A percentile compares a stretch with the other conserved stretches of the same genome.
Evolutionary conservation across 1,139 yeast species (phyloP).

Genomic region (Wickerhamomyces sp.): DNA sequence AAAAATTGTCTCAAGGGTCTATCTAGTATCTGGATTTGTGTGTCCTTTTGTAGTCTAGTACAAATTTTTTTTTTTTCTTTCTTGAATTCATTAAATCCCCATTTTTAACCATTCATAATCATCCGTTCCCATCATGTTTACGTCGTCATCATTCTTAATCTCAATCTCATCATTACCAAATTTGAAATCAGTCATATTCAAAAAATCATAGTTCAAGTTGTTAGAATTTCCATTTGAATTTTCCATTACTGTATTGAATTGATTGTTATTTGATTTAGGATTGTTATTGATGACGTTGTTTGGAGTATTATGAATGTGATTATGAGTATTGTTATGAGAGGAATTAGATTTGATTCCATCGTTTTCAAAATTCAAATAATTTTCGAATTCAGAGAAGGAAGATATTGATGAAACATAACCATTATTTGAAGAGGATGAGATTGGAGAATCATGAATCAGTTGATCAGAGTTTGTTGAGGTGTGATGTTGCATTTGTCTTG

Average conservation of each 20-base stretch:
- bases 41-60: too few species aligned
- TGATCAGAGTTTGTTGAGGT: not conserved
- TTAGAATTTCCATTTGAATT: not conserved
- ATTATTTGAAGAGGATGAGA: not conserved
- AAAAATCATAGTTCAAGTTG: not conserved
- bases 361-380: conserved; percentile 1
- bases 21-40: too few species aligned
- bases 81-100: conserved; percentile 1
- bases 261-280: not conserved
- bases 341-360: too few species aligned
- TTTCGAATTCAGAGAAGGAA: not conserved
- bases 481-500: not conserved
- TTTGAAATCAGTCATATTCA: not conserved
- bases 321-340: not conserved
- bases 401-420: not conserved
- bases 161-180: not conserved
- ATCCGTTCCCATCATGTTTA: not conserved
- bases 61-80: too few species aligned
- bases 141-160: not conserved
- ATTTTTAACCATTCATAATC: conserved; percentile 10
- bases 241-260: not conserved
- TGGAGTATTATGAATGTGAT: too few species aligned
- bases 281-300: not conserved
- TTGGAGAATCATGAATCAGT: not conserved
- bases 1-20: too few species aligned